Base-by-base conservation (phyloP, 2,329 filamentous ascomycete species). In the Aspergillus sp. region DNA sequence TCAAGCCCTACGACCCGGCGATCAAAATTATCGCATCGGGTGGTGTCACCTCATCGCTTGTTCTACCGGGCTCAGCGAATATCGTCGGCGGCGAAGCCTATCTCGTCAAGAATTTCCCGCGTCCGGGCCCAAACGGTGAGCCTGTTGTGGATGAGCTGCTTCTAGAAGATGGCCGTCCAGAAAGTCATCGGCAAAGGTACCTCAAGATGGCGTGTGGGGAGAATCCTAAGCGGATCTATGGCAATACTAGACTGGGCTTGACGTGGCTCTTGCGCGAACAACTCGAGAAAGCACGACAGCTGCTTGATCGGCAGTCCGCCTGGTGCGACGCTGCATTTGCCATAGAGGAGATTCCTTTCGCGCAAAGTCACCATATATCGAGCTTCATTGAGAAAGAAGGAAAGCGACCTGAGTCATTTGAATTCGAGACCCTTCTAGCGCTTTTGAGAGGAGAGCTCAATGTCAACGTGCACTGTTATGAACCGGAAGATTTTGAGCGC, bases 151-250 rank as follows among this genome's bases (percentile, higher is more conserved):
- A 84, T 2, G 75, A 80, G 24, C 84, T 89, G 64, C 81, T 90
- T 77, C 78, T 90, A 10, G 87, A 88, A 1, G 86, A 89, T 54
- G 87, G 87, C 0, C 52, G 64, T 20, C 55, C 58, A 4, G 63
- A 65, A 32, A 86, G 88, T 47, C 79, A 80, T 22, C 84, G 78
- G 60, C 88, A 87, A 84, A 81, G 88, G 20, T 90, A 89, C 72
- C 88, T 91, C 81, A 90, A 91, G 77, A 90, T 90, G 87, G 88
- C 88, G 0, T 90, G 87, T 63, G 88, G 88, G 39, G 88, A 90
- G 74, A 90, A 90, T 66, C 78, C 87, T 1, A 89, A 89, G 75
- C 76, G 81, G 0, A 76, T 85, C 0, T 88, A 89, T 60, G 86
- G 86, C 10, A 78, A 77, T 56, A 89, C 84, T 61, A 79, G 88